Base-by-base conservation (phyloP, 2,329 filamentous ascomycete genomes). In the Trichoderma aggressivum region DNA sequence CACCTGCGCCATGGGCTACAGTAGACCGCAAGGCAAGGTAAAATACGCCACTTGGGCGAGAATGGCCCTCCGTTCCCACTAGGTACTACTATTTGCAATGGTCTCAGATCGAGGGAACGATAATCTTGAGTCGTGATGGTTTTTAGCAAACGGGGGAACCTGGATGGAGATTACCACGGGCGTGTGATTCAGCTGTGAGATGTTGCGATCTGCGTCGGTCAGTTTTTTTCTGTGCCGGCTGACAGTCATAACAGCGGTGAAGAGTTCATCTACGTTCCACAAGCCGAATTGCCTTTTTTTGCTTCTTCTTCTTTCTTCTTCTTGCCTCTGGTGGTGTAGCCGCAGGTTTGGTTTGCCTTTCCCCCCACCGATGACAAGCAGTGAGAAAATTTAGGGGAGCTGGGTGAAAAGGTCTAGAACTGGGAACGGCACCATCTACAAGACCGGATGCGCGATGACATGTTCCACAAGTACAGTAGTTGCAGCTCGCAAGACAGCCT, bases 11-110 rank as follows among this genome's bases (percentile, higher is more conserved):
- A 56, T 55, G 58, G 58, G 30, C 58, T 11, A n/a, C n/a, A n/a
- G n/a, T n/a, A 55, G 26, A 39, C n/a, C n/a, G 36, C 28, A 68
- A 30, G 58, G 55, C 56, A 60, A 69, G 65, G 65, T 53, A 69
- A 70, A 69, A 69, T 61, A 61, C 65, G 65, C 65, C 65, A 69
- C 65, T 47, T 65, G 28, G 26, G 11, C 24, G 47, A 61, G 56
- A 58, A 58, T 56, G 55, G 24, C 30, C 26, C 26, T 28, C 26
- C 5, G 26, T 28, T 28, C 3, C 26, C 3, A 28, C 26, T 28
- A 28, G 5, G 26, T 28, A 28, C 26, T 28, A 28, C 14, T 61
- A 26, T 61, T 61, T 24, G 26, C 30, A 11, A 53, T 56, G 69
- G 58, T 65, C 61, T 65, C 55, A 26, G 55, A 61, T 36, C 39